Conservation (phyloP, 1,139 yeast genomes). For the Suhomyces bokatorum region DNA sequence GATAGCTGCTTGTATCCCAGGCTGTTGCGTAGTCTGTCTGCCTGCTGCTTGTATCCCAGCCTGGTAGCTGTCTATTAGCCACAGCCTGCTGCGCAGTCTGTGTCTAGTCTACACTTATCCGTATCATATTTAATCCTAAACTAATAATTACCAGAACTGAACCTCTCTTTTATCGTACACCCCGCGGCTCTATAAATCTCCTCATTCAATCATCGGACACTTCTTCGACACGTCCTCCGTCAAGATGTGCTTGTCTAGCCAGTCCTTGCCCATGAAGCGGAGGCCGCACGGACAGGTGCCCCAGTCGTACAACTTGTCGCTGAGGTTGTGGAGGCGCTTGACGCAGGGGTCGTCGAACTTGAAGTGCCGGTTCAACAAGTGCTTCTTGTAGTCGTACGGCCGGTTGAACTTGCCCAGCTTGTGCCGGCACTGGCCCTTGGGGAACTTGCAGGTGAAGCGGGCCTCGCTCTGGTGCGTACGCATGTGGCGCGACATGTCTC, state of each 20-base stretch:
- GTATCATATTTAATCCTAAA: constrained; percentile 1
- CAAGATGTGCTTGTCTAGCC: constrained; percentile 60
- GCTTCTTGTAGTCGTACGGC: constrained; percentile 70
- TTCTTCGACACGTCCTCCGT: constrained; percentile 27
- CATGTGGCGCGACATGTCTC: constrained; percentile 67
- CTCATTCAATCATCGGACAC: constrained; percentile 28
- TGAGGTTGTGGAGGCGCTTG: constrained; percentile 51
- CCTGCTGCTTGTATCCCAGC: too few species aligned
- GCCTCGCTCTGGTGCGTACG: constrained; percentile 62
- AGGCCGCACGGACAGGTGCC: constrained; percentile 64
- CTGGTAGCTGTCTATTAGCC: too few species aligned
- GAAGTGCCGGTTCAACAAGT: constrained; percentile 63
- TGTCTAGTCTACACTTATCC: neutral
- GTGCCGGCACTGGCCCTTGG: constrained; percentile 56
- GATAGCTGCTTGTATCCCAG: too few species aligned
- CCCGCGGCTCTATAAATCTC: constrained; percentile 2
- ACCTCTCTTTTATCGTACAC: neutral
- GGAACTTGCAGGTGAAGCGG: constrained; percentile 60
- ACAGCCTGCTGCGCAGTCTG: too few species aligned
- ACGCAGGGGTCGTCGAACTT: constrained; percentile 52
- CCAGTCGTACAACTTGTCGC: constrained; percentile 50
- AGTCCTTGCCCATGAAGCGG: constrained; percentile 49
- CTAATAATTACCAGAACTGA: constrained; percentile 4
- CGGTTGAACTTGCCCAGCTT: constrained; percentile 60
- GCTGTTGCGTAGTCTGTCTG: too few species aligned